Base-by-base conservation (phyloP, 495 filamentous ascomycete species). In the Viridothelium virens region DNA sequence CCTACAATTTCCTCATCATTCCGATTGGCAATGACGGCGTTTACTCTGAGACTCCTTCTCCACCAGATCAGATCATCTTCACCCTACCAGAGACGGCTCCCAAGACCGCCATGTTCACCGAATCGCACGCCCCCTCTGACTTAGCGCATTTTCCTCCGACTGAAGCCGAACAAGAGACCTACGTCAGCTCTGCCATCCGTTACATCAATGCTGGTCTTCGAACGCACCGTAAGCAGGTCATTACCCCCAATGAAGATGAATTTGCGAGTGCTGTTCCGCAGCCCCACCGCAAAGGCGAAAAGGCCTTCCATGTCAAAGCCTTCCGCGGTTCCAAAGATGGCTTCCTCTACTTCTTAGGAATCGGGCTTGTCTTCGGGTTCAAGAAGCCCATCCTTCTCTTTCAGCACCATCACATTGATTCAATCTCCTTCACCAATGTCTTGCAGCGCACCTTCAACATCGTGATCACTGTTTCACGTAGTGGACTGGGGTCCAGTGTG, bases 361-460 rank as follows among this genome's bases (percentile, higher is more conserved):
- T 82, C 31, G 94, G 94, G 2, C 93, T 98, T 56, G 74, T 98
- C 38, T 98, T 89, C 81, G 92, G 86, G 1, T 97, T 96, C 83
- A 96, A 96, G 76, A 98, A 98, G 73, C 94, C 94, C 0, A 78
- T 98, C 34, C 71, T 91, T 16, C 96, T 91, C 79, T 86, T 97
- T 67, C 86, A 91, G 2, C 89, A 95, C 56, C 85, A 89, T 56
- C 79, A 81, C 47, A 88, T 97, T 63, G 86, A 86, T 2, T 89
- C 89, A 10, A 83, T 97, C 14, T 92, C 88, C 62, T 97, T 96
- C 73, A 96, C 91, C 3, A 91, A 84, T 38, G 88, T 98, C 61
- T 81, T 97, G 3, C 91, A 94, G 70, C 86, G 91, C 6, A 97
- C 94, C 0, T 97, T 98, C 78, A 97, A 97, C 68, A 86, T 98